Conservation (phyloP, 2,329 filamentous ascomycete genomes). For the Pseudogymnoascus verrucosus region DNA sequence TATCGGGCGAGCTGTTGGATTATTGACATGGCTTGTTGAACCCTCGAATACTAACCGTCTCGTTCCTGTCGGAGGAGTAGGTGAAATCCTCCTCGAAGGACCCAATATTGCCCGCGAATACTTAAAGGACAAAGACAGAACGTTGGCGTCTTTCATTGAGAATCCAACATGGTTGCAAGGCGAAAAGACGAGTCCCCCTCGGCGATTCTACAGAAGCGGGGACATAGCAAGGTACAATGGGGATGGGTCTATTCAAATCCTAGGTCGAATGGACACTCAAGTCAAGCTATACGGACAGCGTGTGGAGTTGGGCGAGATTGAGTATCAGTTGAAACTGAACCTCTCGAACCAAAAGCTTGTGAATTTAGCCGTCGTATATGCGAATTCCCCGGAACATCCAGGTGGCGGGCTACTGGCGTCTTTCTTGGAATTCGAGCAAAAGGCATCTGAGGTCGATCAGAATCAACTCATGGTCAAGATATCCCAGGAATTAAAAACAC, state of each 20-base stretch:
- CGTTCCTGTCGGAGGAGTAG: slow-evolving; percentile 10
- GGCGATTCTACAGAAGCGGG: slow-evolving; percentile 51
- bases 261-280: slow-evolving; percentile 55
- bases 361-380: not conserved
- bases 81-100: slow-evolving; percentile 14
- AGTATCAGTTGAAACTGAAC: slow-evolving; percentile 18
- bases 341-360: not conserved
- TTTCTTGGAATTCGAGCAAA: slow-evolving; percentile 37
- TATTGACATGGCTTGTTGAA: slow-evolving; percentile 13
- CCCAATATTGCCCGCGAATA: slow-evolving; percentile 14
- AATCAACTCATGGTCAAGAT: slow-evolving; percentile 13
- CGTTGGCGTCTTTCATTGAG: slow-evolving; percentile 13
- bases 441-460: slow-evolving; percentile 22
- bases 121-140: slow-evolving; percentile 11
- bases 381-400: slow-evolving; percentile 27
- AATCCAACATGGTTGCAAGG: slow-evolving; percentile 9
- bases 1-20: not conserved
- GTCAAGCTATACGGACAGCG: slow-evolving; percentile 57
- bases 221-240: slow-evolving; percentile 52
- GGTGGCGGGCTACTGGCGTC: slow-evolving; percentile 39
- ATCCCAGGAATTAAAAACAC: not conserved
- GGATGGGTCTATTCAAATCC: slow-evolving; percentile 50
- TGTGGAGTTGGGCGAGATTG: slow-evolving; percentile 55
- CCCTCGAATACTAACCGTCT: slow-evolving; percentile 5
- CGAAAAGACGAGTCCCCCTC: not conserved